Conservation (phyloP, 2,329 filamentous ascomycete species). For the Kalmusia sp. region DNA sequence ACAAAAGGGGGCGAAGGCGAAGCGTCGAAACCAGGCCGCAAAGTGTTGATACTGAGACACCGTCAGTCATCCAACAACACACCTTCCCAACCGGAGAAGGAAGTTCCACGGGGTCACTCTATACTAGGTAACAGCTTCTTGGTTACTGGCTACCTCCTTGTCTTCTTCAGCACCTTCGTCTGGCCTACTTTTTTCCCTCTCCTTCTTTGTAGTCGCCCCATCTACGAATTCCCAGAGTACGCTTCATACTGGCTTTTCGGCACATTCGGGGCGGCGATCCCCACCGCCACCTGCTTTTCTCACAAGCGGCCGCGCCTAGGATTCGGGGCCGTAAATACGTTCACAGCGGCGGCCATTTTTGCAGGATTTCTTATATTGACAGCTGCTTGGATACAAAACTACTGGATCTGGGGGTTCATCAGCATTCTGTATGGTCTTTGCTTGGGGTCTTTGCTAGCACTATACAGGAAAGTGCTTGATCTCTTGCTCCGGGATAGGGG, state of each 20-base stretch:
- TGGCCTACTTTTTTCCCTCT: constrained; percentile 19
- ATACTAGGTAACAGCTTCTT: constrained; percentile 3
- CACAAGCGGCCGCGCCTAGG: not conserved
- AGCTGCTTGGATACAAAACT: constrained; percentile 10
- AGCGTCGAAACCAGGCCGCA: not conserved
- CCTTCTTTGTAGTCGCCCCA: constrained; percentile 10
- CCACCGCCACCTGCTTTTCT: not conserved
- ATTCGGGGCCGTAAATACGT: constrained; percentile 16
- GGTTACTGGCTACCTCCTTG: constrained; percentile 4
- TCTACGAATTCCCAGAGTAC: constrained; percentile 9
- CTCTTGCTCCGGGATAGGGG: no score
- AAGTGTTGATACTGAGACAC: not conserved
- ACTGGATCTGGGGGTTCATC: not conserved
- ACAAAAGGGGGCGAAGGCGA: not conserved
- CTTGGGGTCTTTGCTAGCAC: constrained; percentile 14
- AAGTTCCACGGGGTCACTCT: not conserved
- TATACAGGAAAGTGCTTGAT: constrained; percentile 9
- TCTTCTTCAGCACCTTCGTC: constrained; percentile 19
- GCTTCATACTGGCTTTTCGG: constrained; percentile 6
- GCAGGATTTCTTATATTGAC: constrained; percentile 2
- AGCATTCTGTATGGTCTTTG: constrained; percentile 12
- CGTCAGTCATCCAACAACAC: not conserved
- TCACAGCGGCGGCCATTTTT: constrained; percentile 5
- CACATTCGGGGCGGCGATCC: constrained; percentile 1
- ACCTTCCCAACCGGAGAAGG: not conserved